A percentile compares a stretch with the other conserved stretches of the same genome.
These are phyloP conservation scores for Fusarium sp. DNA, from an alignment of 2,329 filamentous ascomycete genomes.

Conservation along the genomic window DNA sequence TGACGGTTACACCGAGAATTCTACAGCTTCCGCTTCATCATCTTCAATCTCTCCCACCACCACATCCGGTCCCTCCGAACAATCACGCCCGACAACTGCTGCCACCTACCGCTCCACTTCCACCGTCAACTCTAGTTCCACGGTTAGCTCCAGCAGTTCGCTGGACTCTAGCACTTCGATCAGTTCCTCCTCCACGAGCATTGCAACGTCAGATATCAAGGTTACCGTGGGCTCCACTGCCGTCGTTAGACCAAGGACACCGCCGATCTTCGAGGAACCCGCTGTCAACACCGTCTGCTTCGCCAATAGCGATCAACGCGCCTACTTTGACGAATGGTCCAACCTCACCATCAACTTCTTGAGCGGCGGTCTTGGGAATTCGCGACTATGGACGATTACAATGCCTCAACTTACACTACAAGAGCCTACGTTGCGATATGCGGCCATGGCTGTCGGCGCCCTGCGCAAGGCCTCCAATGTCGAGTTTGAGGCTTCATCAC, in stretches of 20 bases:
- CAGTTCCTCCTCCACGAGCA: conserved; percentile 10
- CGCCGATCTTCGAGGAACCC: conserved; percentile 47
- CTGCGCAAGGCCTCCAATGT: conserved; percentile 48
- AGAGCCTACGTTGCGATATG: conserved; percentile 50
- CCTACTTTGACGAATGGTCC: conserved; percentile 52
- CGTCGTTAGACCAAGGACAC: conserved; percentile 46
- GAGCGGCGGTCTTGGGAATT: conserved; percentile 47
- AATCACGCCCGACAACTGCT: conserved; percentile 8
- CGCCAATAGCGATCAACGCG: conserved; percentile 46
- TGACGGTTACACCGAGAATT: conserved; percentile 45
- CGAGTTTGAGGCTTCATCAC: conserved; percentile 33
- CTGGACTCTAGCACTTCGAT: conserved; percentile 7
- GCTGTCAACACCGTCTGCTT: conserved; percentile 48
- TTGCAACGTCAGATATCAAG: conserved; percentile 26
- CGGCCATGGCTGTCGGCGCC: conserved; percentile 53
- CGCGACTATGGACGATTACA: conserved; percentile 51
- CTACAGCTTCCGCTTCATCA: conserved; percentile 18
- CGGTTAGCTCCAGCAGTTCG: background rate
- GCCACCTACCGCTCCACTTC: conserved; percentile 13
- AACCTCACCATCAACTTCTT: conserved; percentile 48
- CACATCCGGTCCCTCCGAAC: conserved; percentile 12
- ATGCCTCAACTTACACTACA: conserved; percentile 53
- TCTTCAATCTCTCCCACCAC: conserved; percentile 2
- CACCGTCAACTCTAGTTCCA: background rate
- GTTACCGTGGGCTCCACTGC: conserved; percentile 29